phyloP scores from a whole-genome alignment of 164 flowering plant species.

The Taxillus chinensis region DNA sequence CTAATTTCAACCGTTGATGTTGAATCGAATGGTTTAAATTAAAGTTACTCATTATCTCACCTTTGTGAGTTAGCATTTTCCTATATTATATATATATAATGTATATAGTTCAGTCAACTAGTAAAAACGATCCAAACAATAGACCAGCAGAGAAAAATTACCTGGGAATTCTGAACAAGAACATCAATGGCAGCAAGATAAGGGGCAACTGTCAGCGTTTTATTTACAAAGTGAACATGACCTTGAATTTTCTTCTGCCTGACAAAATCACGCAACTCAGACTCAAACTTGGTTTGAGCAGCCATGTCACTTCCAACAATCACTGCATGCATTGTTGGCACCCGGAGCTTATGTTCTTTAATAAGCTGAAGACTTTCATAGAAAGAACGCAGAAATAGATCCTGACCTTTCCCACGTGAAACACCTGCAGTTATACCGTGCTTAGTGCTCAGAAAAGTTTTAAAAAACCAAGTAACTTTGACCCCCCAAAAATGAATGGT shows the following conservation, averaged over 20 bases:
- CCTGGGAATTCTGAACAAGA: constrained; percentile 98
- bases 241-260: constrained; percentile 53
- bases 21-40: too few relatives aligned
- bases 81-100: too few relatives aligned
- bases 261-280: constrained; percentile 69
- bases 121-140: too few relatives aligned
- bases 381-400: constrained; percentile 76
- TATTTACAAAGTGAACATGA: constrained; percentile 82
- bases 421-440: constrained; percentile 53
- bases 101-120: too few relatives aligned
- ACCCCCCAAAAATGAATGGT: too few relatives aligned
- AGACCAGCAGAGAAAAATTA: constrained; percentile 8
- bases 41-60: too few relatives aligned
- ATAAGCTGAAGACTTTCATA: constrained; percentile 66
- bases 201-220: constrained; percentile 88
- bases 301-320: constrained; percentile 91
- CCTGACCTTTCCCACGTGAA: constrained; percentile 98
- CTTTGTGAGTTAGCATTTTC: too few relatives aligned
- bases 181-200: constrained; percentile 90
- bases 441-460: constrained; percentile 1
- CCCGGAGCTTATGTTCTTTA: constrained; percentile 53
- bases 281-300: constrained; percentile 79
- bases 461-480: background rate
- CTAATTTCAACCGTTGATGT: too few relatives aligned
- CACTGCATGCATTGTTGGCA: constrained; percentile 80